These are phyloP conservation scores for Lactifluus hygrophoroides DNA, from an alignment of 768 basidiomycete genomes.

Conservation along the genomic window DNA sequence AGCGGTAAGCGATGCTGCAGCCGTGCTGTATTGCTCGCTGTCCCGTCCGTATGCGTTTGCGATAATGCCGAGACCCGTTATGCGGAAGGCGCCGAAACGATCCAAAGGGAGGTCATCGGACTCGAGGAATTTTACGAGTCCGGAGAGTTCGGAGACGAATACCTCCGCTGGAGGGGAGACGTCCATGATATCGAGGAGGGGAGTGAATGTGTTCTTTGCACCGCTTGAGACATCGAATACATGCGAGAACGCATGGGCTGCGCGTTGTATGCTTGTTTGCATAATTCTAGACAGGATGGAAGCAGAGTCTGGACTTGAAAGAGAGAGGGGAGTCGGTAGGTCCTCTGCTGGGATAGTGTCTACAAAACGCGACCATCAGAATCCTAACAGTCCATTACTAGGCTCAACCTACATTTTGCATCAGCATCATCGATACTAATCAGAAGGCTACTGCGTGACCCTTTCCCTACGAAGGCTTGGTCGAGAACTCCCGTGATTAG, in stretches of 20 bases:
- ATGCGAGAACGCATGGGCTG: conserved; percentile 47
- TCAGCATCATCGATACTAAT: conserved; percentile 49
- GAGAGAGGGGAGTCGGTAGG: conserved; percentile 41
- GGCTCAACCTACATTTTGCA: conserved; percentile 39
- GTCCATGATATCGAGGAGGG: conserved; percentile 35
- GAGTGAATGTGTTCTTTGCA: conserved; percentile 26
- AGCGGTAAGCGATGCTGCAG: conserved; percentile 37
- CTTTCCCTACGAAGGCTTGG: conserved; percentile 49
- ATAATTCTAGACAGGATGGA: conserved; percentile 45
- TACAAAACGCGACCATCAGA: conserved; percentile 24
- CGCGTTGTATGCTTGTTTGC: conserved; percentile 50
- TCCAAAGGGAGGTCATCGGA: conserved; percentile 34
- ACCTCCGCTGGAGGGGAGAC: conserved; percentile 30
- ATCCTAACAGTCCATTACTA: not conserved
- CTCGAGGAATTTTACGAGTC: conserved; percentile 47
- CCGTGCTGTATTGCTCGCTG: conserved; percentile 48
- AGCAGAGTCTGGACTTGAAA: conserved; percentile 27
- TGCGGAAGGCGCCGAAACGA: conserved; percentile 54
- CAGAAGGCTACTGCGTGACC: conserved; percentile 41
- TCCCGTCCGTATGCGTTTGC: conserved; percentile 38
- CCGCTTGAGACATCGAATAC: conserved; percentile 34
- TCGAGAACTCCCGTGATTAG: conserved; percentile 21
- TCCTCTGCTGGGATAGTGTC: conserved; percentile 47
- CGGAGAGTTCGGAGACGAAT: conserved; percentile 36
- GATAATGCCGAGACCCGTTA: conserved; percentile 43